Conservation (phyloP, 208 protist species). For the Crithidia mellificae region DNA sequence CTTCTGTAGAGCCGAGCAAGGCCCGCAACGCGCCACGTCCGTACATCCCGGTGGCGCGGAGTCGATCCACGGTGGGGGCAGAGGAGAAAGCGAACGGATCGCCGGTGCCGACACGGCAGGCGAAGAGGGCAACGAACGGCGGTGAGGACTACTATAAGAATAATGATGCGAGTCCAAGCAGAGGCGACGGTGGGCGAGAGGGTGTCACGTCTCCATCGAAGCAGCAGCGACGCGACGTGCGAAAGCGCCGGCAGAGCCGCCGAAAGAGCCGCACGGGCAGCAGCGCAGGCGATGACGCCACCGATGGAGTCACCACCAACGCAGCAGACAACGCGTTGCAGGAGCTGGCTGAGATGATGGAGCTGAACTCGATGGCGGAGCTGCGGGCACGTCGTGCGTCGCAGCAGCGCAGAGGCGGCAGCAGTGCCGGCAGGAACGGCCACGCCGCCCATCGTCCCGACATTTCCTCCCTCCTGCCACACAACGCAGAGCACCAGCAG, state of each 20-base stretch:
- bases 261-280: neutral
- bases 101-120: slow-evolving; percentile 10
- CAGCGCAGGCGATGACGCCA: neutral
- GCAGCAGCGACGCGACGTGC: slow-evolving; percentile 1
- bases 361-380: slow-evolving; percentile 12
- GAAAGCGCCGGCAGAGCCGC: neutral
- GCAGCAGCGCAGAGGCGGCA: neutral
- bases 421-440: neutral
- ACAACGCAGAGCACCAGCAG: neutral
- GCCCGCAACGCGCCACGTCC: slow-evolving; percentile 67
- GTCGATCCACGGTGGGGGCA: neutral
- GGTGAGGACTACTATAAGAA: neutral
- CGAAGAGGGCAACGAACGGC: too few species aligned
- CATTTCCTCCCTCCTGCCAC: slow-evolving; percentile 2
- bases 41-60: slow-evolving; percentile 14
- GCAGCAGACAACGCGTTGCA: neutral
- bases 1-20: slow-evolving; percentile 54
- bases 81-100: neutral
- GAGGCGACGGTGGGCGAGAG: neutral
- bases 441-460: neutral
- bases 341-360: slow-evolving; percentile 9
- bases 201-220: neutral
- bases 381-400: slow-evolving; percentile 10
- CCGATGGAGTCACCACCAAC: neutral
- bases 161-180: neutral